Base-by-base conservation (phyloP, 768 basidiomycete genomes). In the Tulasnella sp. region DNA sequence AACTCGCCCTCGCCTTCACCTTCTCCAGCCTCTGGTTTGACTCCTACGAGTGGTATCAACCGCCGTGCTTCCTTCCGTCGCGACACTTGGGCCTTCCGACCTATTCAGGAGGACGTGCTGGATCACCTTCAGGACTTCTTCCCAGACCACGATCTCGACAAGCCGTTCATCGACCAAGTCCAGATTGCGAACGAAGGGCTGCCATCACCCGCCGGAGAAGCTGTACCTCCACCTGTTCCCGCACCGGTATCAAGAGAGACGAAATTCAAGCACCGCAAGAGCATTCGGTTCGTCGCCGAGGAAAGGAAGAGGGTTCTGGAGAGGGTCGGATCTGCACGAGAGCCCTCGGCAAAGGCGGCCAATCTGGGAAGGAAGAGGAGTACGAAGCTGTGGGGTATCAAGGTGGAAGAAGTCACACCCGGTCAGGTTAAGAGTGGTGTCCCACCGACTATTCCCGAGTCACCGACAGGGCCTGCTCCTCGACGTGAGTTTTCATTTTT, bases 331-430 rank as follows among this genome's bases (percentile, higher is more conserved):
- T 84, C 89, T 34, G 84, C 89, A 7, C 85, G 87, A 80, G 79
- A 81, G 28, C 54, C 80, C 46, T 77, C 76, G 31, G 64, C 76
- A n/a, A n/a, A 80, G 83, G 72, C 88, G 7, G 86, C 86, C n/a
- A 88, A 88, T 80, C 85, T 93, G 76, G 84, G 92, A 82, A 90
- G 96, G 64, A 93, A 95, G 85, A 89, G 95, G 84, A 96, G 95
- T 84, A 97, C 97, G 31, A 98, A 97, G 86, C 89, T 99, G 79
- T 99, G 98, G 96, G 97, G 95, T 14, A 95, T 94, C 84, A 92
- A 91, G 83, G 86, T 98, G 60, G 97, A 98, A 84, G 98, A 99
- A 85, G 96, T 99, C 75, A 96, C 93, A 6, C 92, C 96, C 31
- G 90, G 89, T 28, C 91, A 93, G 81, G 89, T 89, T 80, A 91